phyloP scores from a whole-genome alignment of 2,329 filamentous ascomycete genomes.

The Paraconiothyrium sp. region DNA sequence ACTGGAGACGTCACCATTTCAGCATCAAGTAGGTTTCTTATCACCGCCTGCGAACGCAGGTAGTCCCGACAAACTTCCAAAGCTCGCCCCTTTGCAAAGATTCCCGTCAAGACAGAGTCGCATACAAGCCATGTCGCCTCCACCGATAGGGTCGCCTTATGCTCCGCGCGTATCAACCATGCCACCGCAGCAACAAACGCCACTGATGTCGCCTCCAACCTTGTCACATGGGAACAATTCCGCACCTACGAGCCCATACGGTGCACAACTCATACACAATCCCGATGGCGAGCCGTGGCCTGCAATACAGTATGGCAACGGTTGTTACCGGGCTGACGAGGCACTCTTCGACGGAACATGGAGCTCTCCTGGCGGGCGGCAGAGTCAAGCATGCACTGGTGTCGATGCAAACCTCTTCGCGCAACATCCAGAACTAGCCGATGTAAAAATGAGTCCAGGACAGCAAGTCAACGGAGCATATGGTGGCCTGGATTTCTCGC shows the following conservation, averaged over 20 bases:
- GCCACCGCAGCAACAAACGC: slow-evolving; percentile 14
- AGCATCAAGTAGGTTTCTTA: slow-evolving; percentile 17
- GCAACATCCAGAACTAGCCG: slow-evolving; percentile 16
- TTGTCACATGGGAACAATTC: slow-evolving; percentile 10
- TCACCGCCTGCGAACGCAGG: slow-evolving; percentile 11
- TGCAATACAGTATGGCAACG: background rate
- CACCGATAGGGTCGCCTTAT: background rate
- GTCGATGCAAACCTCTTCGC: slow-evolving; percentile 17
- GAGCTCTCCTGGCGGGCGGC: background rate
- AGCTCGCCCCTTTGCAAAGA: background rate
- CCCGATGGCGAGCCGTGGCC: slow-evolving; percentile 17
- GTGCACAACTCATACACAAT: background rate
- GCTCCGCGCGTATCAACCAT: slow-evolving; percentile 19
- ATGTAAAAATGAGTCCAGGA: background rate
- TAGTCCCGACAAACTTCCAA: slow-evolving; percentile 5
- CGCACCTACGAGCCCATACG: slow-evolving; percentile 8
- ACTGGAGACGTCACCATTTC: slow-evolving; percentile 16
- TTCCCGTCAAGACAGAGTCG: slow-evolving; percentile 16
- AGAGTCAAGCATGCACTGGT: slow-evolving; percentile 2
- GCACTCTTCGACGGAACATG: background rate
- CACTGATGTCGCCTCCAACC: slow-evolving; percentile 18
- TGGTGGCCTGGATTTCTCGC: background rate
- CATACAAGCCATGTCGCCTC: slow-evolving; percentile 11
- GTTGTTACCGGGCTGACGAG: background rate
- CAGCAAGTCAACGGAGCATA: background rate